Conservation (phyloP, 192 early-diverging fungal genomes). For the Lunasporangiospora selenospora region DNA sequence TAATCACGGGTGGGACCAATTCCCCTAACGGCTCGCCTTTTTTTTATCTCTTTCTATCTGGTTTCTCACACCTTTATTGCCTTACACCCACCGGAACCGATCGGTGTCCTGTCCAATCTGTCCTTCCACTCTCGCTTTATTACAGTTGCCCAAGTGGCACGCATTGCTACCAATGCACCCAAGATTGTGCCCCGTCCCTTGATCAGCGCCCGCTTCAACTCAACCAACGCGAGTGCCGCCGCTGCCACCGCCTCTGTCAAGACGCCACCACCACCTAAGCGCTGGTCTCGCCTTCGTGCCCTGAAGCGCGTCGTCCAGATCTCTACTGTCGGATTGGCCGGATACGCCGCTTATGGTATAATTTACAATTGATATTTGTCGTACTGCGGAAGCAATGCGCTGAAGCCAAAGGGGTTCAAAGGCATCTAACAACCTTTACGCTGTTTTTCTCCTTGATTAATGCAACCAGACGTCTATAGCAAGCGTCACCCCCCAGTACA, state of each 20-base stretch:
- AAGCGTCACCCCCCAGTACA: slow-evolving; percentile 51
- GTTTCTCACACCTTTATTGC: no score
- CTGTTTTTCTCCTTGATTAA: no score
- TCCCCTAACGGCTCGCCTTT: not conserved
- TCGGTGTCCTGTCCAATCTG: not conserved
- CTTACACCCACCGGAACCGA: no score
- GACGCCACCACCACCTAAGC: slow-evolving; percentile 15
- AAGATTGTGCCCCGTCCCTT: slow-evolving; percentile 19
- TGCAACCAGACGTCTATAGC: slow-evolving; percentile 43
- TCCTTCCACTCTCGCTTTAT: not conserved
- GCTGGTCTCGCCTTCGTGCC: slow-evolving; percentile 44
- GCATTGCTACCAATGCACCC: slow-evolving; percentile 19
- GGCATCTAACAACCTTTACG: no score
- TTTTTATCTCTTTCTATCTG: not conserved
- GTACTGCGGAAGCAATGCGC: no score
- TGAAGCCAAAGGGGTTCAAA: no score
- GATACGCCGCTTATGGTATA: slow-evolving; percentile 48
- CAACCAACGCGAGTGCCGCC: slow-evolving; percentile 31
- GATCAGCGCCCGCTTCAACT: slow-evolving; percentile 24
- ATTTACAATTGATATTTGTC: no score
- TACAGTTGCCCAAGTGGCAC: slow-evolving; percentile 36
- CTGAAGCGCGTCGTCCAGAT: slow-evolving; percentile 46
- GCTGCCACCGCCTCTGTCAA: slow-evolving; percentile 10
- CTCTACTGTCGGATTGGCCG: slow-evolving; percentile 37
- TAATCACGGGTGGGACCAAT: not conserved